These are phyloP conservation scores for Alternaria sp. DNA, from an alignment of 2,329 filamentous ascomycete species.

Conservation along the genomic window DNA sequence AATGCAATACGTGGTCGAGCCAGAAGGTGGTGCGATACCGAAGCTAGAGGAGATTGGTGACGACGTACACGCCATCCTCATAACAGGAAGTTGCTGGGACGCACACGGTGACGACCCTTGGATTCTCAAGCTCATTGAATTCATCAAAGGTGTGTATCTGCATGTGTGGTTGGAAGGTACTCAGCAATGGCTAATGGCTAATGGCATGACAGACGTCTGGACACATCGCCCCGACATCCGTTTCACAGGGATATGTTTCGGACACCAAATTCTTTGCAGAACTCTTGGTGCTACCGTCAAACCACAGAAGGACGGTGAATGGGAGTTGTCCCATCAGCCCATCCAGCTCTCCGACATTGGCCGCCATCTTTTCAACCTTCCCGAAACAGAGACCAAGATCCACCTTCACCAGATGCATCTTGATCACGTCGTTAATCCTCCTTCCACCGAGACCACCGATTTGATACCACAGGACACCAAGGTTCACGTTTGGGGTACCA, in stretches of 20 bases:
- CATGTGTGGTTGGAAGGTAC: background rate
- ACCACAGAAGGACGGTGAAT: conserved; percentile 51
- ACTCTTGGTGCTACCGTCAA: conserved; percentile 53
- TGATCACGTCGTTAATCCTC: conserved; percentile 53
- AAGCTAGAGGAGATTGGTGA: conserved; percentile 57
- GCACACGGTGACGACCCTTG: conserved; percentile 57
- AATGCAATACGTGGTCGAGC: conserved; percentile 63
- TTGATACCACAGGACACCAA: conserved; percentile 46
- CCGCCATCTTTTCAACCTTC: conserved; percentile 51
- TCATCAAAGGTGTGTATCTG: conserved; percentile 54
- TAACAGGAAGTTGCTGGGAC: conserved; percentile 59
- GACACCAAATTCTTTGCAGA: conserved; percentile 58
- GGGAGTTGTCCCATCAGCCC: conserved; percentile 57
- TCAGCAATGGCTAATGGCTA: conserved; percentile 11
- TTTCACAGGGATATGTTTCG: conserved; percentile 59
- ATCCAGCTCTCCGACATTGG: conserved; percentile 54
- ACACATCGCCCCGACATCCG: conserved; percentile 59
- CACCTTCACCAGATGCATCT: conserved; percentile 59
- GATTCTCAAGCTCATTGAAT: conserved; percentile 53
- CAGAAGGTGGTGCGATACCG: conserved; percentile 53
- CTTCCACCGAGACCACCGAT: conserved; percentile 33
- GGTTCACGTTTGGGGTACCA: conserved; percentile 60
- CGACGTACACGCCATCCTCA: conserved; percentile 55
- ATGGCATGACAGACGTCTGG: conserved; percentile 57
- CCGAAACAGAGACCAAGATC: conserved; percentile 42